Conservation (phyloP, 768 basidiomycete genomes). For the Favolaschia claudopus region DNA sequence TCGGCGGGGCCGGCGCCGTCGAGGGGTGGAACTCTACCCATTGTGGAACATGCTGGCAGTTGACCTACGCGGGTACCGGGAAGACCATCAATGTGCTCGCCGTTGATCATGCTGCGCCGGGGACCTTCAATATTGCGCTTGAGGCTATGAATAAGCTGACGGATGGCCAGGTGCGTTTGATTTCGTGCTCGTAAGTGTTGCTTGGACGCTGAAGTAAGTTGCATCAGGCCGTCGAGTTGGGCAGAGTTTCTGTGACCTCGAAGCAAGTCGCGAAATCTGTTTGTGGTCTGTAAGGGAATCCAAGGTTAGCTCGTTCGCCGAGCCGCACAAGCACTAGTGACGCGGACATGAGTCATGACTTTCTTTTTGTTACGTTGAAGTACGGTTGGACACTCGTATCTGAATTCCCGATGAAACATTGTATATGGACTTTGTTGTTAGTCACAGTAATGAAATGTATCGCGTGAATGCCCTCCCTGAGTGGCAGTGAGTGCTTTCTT, state of each 20-base stretch:
- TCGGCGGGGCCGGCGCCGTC: conserved; percentile 63
- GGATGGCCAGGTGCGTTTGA: too few species aligned
- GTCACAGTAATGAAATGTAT: too few species aligned
- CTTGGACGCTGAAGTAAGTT: background rate
- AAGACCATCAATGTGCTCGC: conserved; percentile 57
- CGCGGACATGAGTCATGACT: too few species aligned
- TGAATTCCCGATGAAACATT: too few species aligned
- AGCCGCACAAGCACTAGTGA: too few species aligned
- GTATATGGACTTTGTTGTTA: too few species aligned
- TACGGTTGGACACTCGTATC: too few species aligned
- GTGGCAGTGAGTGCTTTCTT: too few species aligned
- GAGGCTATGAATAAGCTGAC: conserved; percentile 65
- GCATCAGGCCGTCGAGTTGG: conserved; percentile 52
- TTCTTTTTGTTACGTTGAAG: too few species aligned
- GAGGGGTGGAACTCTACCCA: conserved; percentile 56
- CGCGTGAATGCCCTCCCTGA: too few species aligned
- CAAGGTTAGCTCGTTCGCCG: too few species aligned
- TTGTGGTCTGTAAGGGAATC: conserved; percentile 64
- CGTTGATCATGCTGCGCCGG: conserved; percentile 55
- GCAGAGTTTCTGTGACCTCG: conserved; percentile 54
- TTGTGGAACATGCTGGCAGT: conserved; percentile 69
- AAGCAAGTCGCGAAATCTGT: conserved; percentile 50
- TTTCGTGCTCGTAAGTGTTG: background rate
- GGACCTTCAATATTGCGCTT: conserved; percentile 56
- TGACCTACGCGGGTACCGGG: conserved; percentile 51